These are phyloP conservation scores for Theobroma cacao DNA, from an alignment of 345 rosid species.

Conservation along the genomic window DNA sequence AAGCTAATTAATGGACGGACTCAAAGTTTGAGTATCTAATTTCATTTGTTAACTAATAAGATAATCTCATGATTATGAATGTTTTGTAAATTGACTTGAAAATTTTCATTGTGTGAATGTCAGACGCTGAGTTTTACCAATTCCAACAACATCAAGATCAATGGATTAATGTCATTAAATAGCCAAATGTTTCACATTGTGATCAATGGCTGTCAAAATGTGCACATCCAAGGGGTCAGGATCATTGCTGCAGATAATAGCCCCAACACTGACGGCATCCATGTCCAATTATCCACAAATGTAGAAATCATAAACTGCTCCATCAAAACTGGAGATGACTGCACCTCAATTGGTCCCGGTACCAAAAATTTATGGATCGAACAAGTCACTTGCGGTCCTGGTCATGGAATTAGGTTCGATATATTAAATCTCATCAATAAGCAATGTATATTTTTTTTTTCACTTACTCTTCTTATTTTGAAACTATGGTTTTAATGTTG, in stretches of 20 bases:
- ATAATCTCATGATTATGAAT: neutral
- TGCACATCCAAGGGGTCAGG: constrained; percentile 12
- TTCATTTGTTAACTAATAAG: no score
- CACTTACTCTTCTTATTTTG: neutral
- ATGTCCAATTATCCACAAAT: constrained; percentile 21
- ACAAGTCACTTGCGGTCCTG: constrained; percentile 34
- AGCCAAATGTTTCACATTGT: constrained; percentile 33
- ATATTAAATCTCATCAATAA: neutral
- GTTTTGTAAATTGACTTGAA: neutral
- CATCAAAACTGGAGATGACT: constrained; percentile 34
- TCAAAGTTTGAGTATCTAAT: no score
- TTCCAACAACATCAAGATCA: constrained; percentile 22
- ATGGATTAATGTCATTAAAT: constrained; percentile 19
- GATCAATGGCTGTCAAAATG: constrained; percentile 23
- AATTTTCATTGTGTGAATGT: neutral
- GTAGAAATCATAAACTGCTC: constrained; percentile 8
- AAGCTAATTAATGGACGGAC: no score
- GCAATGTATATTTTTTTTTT: neutral
- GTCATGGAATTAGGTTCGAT: constrained; percentile 28
- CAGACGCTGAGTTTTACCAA: constrained; percentile 26
- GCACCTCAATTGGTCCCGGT: constrained; percentile 30
- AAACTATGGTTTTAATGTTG: neutral
- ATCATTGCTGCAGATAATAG: constrained; percentile 13
- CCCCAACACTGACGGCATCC: constrained; percentile 35
- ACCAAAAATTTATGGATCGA: constrained; percentile 23